Evolutionary conservation across 1,139 yeast species (phyloP).

Genomic region (Tardiomyces digboiensis): DNA sequence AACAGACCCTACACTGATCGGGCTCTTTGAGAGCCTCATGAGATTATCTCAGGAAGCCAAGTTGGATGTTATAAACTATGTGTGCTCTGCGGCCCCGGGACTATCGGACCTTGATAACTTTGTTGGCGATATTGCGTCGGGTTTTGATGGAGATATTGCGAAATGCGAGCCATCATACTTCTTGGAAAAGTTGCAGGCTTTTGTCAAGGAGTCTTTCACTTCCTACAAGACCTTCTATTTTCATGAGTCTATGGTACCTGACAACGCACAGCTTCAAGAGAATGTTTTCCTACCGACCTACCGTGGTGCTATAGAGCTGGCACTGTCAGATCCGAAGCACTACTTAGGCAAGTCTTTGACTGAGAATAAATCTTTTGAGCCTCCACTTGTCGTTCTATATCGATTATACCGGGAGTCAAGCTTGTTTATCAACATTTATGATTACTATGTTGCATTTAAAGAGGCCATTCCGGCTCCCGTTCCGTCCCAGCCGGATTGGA

Average conservation of each 20-base stretch:
- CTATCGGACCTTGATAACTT: background rate
- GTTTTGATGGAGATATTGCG: background rate
- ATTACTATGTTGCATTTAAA: slow-evolving; percentile 65
- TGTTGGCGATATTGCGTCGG: background rate
- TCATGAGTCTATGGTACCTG: slow-evolving; percentile 18
- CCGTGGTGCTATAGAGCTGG: slow-evolving; percentile 29
- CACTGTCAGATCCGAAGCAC: slow-evolving; percentile 28
- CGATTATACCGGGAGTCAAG: slow-evolving; percentile 77
- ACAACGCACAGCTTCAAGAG: slow-evolving; percentile 17
- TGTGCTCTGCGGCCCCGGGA: background rate
- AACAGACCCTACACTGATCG: background rate
- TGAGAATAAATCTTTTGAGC: slow-evolving; percentile 19
- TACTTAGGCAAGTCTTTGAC: slow-evolving; percentile 5
- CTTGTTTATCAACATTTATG: slow-evolving; percentile 61
- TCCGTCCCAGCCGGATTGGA: slow-evolving; percentile 36
- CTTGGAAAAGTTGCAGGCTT: background rate
- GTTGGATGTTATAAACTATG: background rate
- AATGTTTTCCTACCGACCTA: slow-evolving; percentile 32
- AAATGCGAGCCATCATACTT: background rate
- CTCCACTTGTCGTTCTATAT: slow-evolving; percentile 54
- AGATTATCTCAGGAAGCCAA: background rate
- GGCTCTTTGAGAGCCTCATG: background rate
- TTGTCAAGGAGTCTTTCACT: background rate
- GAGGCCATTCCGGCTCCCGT: slow-evolving; percentile 37
- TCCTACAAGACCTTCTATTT: slow-evolving; percentile 11